Percentiles rank a stretch among this genome's conserved stretches.
These are phyloP conservation scores for Mallotus nudiflorus DNA, from an alignment of 345 rosid genomes.

Conservation along the genomic window DNA sequence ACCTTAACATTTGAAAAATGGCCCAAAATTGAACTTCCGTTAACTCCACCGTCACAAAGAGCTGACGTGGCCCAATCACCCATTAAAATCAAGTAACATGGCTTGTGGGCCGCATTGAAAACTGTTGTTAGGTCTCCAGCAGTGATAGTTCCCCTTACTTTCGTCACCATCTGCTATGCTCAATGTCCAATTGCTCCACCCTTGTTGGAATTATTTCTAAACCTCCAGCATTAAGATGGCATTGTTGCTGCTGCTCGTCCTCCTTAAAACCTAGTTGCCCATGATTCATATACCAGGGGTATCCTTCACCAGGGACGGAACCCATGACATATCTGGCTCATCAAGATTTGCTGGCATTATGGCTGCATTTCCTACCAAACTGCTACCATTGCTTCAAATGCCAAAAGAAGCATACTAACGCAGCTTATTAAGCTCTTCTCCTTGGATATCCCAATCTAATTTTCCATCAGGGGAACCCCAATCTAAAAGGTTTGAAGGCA, in stretches of 20 bases:
- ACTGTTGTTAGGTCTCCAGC: too few species aligned
- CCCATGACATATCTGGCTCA: constrained; percentile 83
- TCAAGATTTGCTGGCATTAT: constrained; percentile 31
- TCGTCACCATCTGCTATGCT: constrained; percentile 84
- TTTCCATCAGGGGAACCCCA: constrained; percentile 87
- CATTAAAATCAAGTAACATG: too few species aligned
- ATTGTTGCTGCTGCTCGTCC: constrained; percentile 43
- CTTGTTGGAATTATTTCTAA: constrained; percentile 51
- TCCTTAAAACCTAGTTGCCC: constrained; percentile 34
- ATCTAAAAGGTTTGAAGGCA: constrained; percentile 40
- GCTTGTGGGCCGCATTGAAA: too few species aligned
- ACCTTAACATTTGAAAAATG: too few species aligned
- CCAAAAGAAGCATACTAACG: constrained; percentile 71
- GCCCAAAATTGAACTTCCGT: too few species aligned
- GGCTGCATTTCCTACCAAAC: constrained; percentile 13
- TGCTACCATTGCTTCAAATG: constrained; percentile 41
- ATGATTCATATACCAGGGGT: constrained; percentile 27
- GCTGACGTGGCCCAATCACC: too few species aligned
- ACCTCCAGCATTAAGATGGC: constrained; percentile 34
- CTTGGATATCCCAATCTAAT: constrained; percentile 74
- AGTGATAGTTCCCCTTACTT: too few species aligned
- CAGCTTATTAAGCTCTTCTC: constrained; percentile 70
- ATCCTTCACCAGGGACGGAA: constrained; percentile 66
- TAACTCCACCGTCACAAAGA: too few species aligned
- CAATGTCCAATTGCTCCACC: constrained; percentile 78